Evolutionary conservation across 2,329 filamentous ascomycete species (phyloP), one percentile per base, ranked within the genome.

Genomic region (Salinomyces thailandicus): DNA sequence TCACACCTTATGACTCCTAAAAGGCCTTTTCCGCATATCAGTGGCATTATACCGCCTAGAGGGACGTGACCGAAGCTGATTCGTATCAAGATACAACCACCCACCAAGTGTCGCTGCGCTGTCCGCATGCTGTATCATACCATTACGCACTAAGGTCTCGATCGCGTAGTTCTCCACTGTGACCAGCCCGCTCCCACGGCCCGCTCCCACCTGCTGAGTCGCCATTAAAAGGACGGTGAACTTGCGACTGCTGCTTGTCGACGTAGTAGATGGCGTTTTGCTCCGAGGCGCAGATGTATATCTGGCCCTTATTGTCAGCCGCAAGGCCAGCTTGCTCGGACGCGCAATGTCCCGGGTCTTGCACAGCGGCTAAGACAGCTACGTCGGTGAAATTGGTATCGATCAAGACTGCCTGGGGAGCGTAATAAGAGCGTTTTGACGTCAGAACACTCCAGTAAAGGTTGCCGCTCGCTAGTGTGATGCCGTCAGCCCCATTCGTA

Each of bases 241-340:
- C 48, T 35, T 59, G 46, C 2, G 51, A 47, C 41, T 60, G 54
- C 13, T 53, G 42, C 3, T 59, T 63, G 38, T 63, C 57, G 33
- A 64, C 59, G 35, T 65, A 64, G 47, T 61, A 63, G 26, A 66
- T 62, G 4, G 62, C 59, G 38, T 66, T 66, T 29, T 65, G 62
- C 46, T 66, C 63, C 36, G 53, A 58, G 5, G 62, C 61, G 18
- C 55, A 44, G 35, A 66, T 60, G 39, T 64, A 64, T 6, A 66
- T 53, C 1, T 61, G 49, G 1, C 62, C 62, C 9, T 50, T 52
- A 39, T 63, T 60, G 37, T 65, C 62, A 3, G 62, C 61, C 2
- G 60, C 62, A 43, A 64, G 60, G 5, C 62, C 62, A 7, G 61
- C 62, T 44, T 64, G 62, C 36, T 65, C 60, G 2, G 54, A 58